Evolutionary conservation across 441 rosid species (phyloP), one percentile per base, ranked within the genome.

Genomic region (Gossypium davidsonii): DNA sequence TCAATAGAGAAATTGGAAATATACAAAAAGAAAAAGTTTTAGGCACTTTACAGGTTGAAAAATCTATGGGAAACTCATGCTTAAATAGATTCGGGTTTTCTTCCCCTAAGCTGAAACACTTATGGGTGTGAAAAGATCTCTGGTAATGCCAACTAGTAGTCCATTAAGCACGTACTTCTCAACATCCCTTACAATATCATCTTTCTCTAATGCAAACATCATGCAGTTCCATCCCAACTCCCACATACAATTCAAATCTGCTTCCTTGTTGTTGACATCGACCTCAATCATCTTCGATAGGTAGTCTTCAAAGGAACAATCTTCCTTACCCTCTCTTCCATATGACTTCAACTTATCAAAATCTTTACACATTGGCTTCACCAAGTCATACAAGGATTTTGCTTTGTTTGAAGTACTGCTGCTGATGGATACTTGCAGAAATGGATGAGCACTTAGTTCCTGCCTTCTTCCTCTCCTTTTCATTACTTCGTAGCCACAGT

Each of bases 161-260:
- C 81, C 85, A 67, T 67, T 83, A 65, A 89, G 83, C 73, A 93
- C 70, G 68, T 70, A 79, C 81, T 80, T 85, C 84, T 89, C 98
- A 73, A 89, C 83, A 66, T 89, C 93, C 74, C 84, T 89, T 63
- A 82, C 68, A 76, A 87, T 85, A 55, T 89, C 93, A 60, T 91
- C 91, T 74, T 82, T 88, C 75, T 87, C 90, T 7, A 85, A 84
- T 11, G 84, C 82, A 25, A 78, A 56, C 85, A 75, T 77, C 62
- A 52, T 70, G 48, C 75, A 80, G 12, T 85, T 81, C 98, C 99
- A 93, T 14, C 91, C 94, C 71, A 80, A 77, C 51, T 93, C 97
- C 97, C 99, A 93, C 94, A 88, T 90, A 48, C 91, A 91, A 77
- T 90, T 89, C 70, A 90, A 52, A 73, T 83, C 90, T 21, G 88